phyloP scores from a whole-genome alignment of 768 basidiomycete species.

The Suillus hirtellus region DNA sequence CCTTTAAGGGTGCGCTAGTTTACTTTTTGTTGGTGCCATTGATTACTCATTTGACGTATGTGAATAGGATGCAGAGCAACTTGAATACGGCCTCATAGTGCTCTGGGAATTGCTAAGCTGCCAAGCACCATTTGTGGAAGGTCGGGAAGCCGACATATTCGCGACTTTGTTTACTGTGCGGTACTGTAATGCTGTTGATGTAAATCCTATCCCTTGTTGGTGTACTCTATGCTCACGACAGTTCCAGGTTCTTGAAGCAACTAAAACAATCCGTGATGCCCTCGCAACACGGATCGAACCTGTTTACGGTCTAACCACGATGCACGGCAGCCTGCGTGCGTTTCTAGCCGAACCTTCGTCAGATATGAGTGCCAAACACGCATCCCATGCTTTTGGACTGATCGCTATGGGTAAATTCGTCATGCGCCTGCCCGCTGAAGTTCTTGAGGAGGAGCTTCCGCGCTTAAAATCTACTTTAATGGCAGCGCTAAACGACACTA shows the following conservation, averaged over 20 bases:
- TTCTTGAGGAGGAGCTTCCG: slow-evolving; percentile 86
- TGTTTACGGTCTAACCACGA: slow-evolving; percentile 81
- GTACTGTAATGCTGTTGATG: slow-evolving; percentile 70
- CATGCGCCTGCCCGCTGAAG: slow-evolving; percentile 75
- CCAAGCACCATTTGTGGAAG: slow-evolving; percentile 72
- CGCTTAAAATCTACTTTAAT: slow-evolving; percentile 72
- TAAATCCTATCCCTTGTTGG: slow-evolving; percentile 35
- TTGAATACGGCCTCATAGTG: slow-evolving; percentile 79
- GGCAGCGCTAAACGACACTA: slow-evolving; percentile 68
- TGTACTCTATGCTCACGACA: slow-evolving; percentile 2
- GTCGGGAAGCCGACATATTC: slow-evolving; percentile 77
- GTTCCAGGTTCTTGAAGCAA: slow-evolving; percentile 75
- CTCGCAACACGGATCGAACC: slow-evolving; percentile 74
- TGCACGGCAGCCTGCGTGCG: slow-evolving; percentile 68
- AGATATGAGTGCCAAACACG: slow-evolving; percentile 56
- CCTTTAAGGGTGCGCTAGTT: slow-evolving; percentile 54
- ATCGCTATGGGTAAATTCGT: slow-evolving; percentile 84
- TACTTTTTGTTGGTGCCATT: not conserved
- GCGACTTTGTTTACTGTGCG: slow-evolving; percentile 68
- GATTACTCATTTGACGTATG: slow-evolving; percentile 5
- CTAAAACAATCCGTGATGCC: slow-evolving; percentile 76
- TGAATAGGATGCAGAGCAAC: slow-evolving; percentile 56
- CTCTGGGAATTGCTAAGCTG: slow-evolving; percentile 83
- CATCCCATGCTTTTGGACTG: slow-evolving; percentile 79
- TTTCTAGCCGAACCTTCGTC: slow-evolving; percentile 59